Base-by-base conservation (phyloP, 345 rosid genomes). In the Populus davidiana region DNA sequence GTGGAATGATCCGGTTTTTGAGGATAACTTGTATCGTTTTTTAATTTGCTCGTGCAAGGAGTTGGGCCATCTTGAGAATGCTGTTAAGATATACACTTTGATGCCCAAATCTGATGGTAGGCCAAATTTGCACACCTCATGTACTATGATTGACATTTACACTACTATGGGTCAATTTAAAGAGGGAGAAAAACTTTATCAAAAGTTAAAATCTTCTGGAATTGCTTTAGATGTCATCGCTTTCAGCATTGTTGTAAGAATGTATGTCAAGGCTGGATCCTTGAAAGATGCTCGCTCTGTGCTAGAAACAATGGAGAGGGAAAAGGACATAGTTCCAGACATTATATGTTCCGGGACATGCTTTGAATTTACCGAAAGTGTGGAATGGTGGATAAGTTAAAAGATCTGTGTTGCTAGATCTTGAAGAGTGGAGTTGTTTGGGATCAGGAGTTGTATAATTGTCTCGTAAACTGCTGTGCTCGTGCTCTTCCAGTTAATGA, bases 391-490 rank as follows among this genome's bases (percentile, higher is more conserved):
- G 83, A 88, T n/a, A 89, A 90, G 81, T 84, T 94, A 33, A 78
- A 81, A 65, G 77, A 76, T 71, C 83, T 90, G 23, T 89, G 90
- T 80, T 89, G 88, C 79, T 80, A 85, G 74, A 84, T 89, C 43
- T 78, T 87, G 83, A 90, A 85, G 82, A 91, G 92, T 4, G 87
- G 86, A 72, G 56, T 90, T 67, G 80, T 81, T 71, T 93, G 98
- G 98, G 94, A 93, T 86, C 95, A 91, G 84, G 97, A 94, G 81
- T 77, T 89, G 87, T 93, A 93, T 68, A 90, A 89, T 75, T 94
- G 97, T 78, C 85, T 93, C 76, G 87, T 93, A 81, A 94, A 94
- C 85, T 93, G 97, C 70, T 90, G 98, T 77, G 90, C 95, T 62
- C 89, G 88, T 84, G 97, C 97, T 56, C 86, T 94, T 70, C 89